Percentiles rank a stretch among this genome's conserved stretches.
phyloP scores from a whole-genome alignment of 2,329 filamentous ascomycete species.

The Colletotrichum godetiae region DNA sequence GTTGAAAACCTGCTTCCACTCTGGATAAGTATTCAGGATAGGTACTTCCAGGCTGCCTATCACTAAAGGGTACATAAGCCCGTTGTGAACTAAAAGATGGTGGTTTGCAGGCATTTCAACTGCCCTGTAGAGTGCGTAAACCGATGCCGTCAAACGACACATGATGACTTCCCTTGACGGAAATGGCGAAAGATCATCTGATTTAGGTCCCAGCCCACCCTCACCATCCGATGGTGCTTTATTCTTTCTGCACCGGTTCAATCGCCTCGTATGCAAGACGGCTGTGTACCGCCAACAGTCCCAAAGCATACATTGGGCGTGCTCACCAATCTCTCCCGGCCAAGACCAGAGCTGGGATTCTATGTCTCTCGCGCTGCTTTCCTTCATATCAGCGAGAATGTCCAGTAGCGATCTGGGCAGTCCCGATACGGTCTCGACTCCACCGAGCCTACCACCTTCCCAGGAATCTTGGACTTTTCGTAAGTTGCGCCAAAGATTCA shows the following conservation, averaged over 20 bases:
- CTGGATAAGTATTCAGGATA: constrained; percentile 27
- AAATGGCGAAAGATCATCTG: not conserved
- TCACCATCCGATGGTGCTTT: not conserved
- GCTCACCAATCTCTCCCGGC: constrained; percentile 41
- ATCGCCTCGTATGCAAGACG: constrained; percentile 38
- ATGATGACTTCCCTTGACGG: constrained; percentile 38
- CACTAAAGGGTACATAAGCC: constrained; percentile 42
- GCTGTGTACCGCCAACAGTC: constrained; percentile 42
- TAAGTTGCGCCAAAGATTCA: constrained; percentile 33
- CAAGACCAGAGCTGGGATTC: constrained; percentile 39
- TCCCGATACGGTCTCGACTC: constrained; percentile 45
- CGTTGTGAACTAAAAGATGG: constrained; percentile 40
- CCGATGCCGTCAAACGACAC: constrained; percentile 39
- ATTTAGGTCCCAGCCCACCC: not conserved
- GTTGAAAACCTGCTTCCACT: constrained; percentile 36
- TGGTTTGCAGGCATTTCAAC: constrained; percentile 33
- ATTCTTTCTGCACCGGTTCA: not conserved
- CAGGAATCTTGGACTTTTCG: constrained; percentile 30
- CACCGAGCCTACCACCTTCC: constrained; percentile 18
- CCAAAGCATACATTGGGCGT: constrained; percentile 44
- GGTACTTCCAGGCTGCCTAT: constrained; percentile 41
- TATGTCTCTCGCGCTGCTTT: constrained; percentile 15
- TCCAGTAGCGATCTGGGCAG: constrained; percentile 42
- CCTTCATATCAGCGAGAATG: constrained; percentile 38
- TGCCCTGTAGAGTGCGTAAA: constrained; percentile 40